Conservation (phyloP, 1,139 yeast species). For the Blastobotrys serpentis region DNA sequence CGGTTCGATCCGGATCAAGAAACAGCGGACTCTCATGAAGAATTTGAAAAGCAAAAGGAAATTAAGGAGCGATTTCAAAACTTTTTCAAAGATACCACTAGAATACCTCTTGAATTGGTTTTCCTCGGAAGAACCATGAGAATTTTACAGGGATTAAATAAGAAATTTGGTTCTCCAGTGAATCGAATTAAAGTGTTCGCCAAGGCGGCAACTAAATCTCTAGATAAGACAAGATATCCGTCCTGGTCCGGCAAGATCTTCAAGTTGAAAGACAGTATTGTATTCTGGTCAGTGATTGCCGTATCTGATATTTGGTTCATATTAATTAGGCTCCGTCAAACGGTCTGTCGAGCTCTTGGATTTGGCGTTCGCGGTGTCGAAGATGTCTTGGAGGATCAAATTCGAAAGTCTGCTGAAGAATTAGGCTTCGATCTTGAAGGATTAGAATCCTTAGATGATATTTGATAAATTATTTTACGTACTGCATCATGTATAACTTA, state of each 20-base stretch:
- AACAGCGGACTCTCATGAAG: constrained; percentile 25
- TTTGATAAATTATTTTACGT: neutral
- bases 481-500: neutral
- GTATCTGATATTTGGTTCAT: constrained; percentile 48
- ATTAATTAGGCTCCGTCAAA: constrained; percentile 42
- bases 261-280: constrained; percentile 35
- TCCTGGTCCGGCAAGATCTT: constrained; percentile 18
- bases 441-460: constrained; percentile 3
- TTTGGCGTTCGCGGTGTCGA: constrained; percentile 14
- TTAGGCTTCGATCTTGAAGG: constrained; percentile 11
- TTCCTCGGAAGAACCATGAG: constrained; percentile 71
- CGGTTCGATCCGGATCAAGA: neutral
- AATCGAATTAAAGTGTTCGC: constrained; percentile 67
- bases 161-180: constrained; percentile 66
- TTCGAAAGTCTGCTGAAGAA: constrained; percentile 16
- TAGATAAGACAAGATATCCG: constrained; percentile 10
- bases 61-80: constrained; percentile 44
- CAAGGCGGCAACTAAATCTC: constrained; percentile 44
- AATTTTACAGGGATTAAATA: constrained; percentile 69
- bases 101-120: constrained; percentile 64
- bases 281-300: constrained; percentile 43
- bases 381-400: constrained; percentile 19
- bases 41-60: constrained; percentile 43
- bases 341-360: constrained; percentile 29
- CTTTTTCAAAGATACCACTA: constrained; percentile 60